Evolutionary conservation across 495 filamentous ascomycete genomes (phyloP).

Genomic region (Echria macrotheca): DNA sequence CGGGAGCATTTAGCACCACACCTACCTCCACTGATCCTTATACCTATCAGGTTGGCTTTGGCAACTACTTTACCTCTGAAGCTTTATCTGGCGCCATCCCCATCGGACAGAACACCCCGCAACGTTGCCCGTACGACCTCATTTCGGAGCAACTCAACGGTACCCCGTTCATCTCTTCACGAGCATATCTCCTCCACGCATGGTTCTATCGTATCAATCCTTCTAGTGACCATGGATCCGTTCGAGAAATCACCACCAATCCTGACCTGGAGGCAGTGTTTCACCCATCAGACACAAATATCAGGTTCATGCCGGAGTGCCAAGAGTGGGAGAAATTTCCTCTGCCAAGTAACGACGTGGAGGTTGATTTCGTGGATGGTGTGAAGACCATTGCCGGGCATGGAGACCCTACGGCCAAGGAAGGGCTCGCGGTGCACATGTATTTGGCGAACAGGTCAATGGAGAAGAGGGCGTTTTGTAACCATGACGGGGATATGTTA

Average conservation of each 20-base stretch:
- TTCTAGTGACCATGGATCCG: constrained; percentile 70
- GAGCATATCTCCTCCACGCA: constrained; percentile 72
- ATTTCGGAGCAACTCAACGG: constrained; percentile 86
- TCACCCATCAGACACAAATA: neutral
- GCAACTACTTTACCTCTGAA: constrained; percentile 25
- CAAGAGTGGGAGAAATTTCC: neutral
- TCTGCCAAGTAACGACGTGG: constrained; percentile 45
- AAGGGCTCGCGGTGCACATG: constrained; percentile 69
- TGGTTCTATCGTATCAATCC: constrained; percentile 85
- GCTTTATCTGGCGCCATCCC: constrained; percentile 39
- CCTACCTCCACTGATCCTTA: constrained; percentile 13
- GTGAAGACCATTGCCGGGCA: constrained; percentile 69
- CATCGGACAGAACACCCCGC: constrained; percentile 68
- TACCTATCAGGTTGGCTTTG: constrained; percentile 14
- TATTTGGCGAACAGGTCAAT: constrained; percentile 75
- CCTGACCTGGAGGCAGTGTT: neutral
- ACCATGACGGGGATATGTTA: constrained; percentile 74
- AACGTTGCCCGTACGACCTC: constrained; percentile 70
- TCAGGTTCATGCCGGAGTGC: neutral
- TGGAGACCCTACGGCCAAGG: constrained; percentile 69
- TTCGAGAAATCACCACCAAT: constrained; percentile 34
- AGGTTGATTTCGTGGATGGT: constrained; percentile 69
- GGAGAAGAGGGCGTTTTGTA: constrained; percentile 67
- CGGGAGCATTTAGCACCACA: constrained; percentile 8
- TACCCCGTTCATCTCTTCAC: constrained; percentile 78